Evolutionary conservation across 768 basidiomycete genomes (phyloP), one percentile per base, ranked within the genome.

Genomic region (Royoungia palumana): DNA sequence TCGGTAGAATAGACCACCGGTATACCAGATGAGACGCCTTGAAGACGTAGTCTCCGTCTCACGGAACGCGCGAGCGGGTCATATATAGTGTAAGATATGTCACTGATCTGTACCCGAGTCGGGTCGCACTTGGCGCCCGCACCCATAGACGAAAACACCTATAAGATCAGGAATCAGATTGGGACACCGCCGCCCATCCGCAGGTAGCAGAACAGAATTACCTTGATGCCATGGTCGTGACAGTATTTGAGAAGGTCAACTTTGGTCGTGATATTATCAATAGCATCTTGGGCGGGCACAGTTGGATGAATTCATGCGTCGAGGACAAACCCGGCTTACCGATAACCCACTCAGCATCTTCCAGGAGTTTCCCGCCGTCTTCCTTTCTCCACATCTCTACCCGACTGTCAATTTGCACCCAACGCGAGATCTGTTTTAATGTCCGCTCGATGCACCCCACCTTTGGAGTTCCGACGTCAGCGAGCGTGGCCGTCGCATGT

Each of bases 121-220:
- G 96, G 94, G 67, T 99, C 96, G 58, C 79, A 80, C 70, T 98
- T 99, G 13, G 94, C 88, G 12, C 94, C 85, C 4, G 94, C 90
- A 24, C 96, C 96, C 93, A 99, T 96, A 21, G 93, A 93, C 0
- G 94, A 92, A 69, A 98, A 96, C 16, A 94, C 87, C 87, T 89
- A 54, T 12, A 46, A 28, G 37, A 21, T 20, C 21, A 30, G 9
- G 11, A 21, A 41, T 49, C 21, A 37, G 27, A 25, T 46, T 44
- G 28, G 14, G 27, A 38, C 21, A 21, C 28, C 14, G 2, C 5
- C 7, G 6, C 27, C 10, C 19, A 28, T 8, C 34, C 3, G 13
- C 28, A 28, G 13, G 28, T 11, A 38, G 12, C 3, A 14, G 7
- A 32, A 0, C 1, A 35, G 39, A 11, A n/a, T 55, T 42, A 88